A percentile compares a stretch with the other conserved stretches of the same genome.
Evolutionary conservation across 805 yeast species (phyloP).

Genomic region (Saccharomycopsis vini): DNA sequence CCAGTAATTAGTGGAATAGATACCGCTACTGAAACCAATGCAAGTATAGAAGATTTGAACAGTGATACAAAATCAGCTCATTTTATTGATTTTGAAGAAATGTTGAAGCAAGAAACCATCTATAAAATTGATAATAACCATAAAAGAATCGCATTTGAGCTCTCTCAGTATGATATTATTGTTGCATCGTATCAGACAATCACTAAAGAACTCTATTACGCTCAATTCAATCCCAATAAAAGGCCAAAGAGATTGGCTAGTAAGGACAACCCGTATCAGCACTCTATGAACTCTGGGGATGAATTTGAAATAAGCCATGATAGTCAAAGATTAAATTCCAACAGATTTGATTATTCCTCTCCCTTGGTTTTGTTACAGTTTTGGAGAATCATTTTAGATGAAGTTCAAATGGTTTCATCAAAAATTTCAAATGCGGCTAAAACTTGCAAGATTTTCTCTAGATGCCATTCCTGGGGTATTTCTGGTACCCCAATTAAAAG

Average conservation of each 20-base stretch:
- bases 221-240: slow-evolving; percentile 51
- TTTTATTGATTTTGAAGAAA: neutral
- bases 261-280: neutral
- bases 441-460: slow-evolving; percentile 69
- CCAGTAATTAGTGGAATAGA: slow-evolving; percentile 13
- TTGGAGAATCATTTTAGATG: slow-evolving; percentile 87
- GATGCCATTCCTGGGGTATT: slow-evolving; percentile 93
- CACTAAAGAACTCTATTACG: slow-evolving; percentile 70
- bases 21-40: neutral
- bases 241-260: slow-evolving; percentile 25
- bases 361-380: slow-evolving; percentile 78
- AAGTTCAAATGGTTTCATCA: slow-evolving; percentile 84
- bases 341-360: slow-evolving; percentile 53
- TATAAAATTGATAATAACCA: slow-evolving; percentile 8
- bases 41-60: neutral
- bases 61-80: too few species aligned
- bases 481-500: slow-evolving; percentile 87
- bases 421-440: slow-evolving; percentile 69
- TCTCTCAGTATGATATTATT: slow-evolving; percentile 65
- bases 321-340: slow-evolving; percentile 21
- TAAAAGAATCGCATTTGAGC: slow-evolving; percentile 35
- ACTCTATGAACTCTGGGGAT: too few species aligned
- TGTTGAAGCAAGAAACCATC: slow-evolving; percentile 3
- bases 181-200: slow-evolving; percentile 69
- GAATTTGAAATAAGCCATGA: slow-evolving; percentile 13